Evolutionary conservation across 2,329 filamentous ascomycete genomes (phyloP).

Genomic region (Cryphonectria parasitica): DNA sequence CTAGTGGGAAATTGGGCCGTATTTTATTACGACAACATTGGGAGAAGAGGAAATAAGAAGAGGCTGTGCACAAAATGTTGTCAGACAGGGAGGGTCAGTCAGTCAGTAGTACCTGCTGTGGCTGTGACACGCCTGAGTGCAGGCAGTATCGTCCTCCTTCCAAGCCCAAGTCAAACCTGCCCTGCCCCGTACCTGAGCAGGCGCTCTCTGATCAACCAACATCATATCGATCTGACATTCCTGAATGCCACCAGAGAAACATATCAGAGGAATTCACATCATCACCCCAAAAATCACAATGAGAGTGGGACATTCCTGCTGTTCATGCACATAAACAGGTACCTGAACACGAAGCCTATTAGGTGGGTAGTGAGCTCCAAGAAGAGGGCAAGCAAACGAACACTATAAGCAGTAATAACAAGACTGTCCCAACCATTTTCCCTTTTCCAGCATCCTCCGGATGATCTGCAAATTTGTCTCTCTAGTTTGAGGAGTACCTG

Average conservation of each 20-base stretch:
- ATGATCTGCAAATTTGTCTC: background rate
- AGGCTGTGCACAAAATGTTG: conserved; percentile 10
- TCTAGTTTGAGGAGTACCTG: no score
- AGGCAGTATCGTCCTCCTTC: no score
- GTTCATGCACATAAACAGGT: background rate
- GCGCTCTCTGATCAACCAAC: background rate
- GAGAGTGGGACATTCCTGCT: background rate
- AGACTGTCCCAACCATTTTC: background rate
- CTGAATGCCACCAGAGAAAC: background rate
- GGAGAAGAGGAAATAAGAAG: background rate
- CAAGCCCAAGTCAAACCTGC: no score
- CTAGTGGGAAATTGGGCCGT: conserved; percentile 7
- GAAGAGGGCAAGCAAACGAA: no score
- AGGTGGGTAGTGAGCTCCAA: no score
- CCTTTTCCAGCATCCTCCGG: background rate
- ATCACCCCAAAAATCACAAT: no score
- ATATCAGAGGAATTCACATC: background rate
- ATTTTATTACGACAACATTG: conserved; percentile 8
- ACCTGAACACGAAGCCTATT: background rate
- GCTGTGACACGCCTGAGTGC: background rate
- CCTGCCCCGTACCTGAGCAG: no score
- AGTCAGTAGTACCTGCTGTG: background rate
- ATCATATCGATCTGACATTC: no score
- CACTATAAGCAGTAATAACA: background rate
- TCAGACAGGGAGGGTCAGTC: conserved; percentile 1